phyloP scores from a whole-genome alignment of 352 stramenopile species.

The Phytophthora cryptogea region DNA sequence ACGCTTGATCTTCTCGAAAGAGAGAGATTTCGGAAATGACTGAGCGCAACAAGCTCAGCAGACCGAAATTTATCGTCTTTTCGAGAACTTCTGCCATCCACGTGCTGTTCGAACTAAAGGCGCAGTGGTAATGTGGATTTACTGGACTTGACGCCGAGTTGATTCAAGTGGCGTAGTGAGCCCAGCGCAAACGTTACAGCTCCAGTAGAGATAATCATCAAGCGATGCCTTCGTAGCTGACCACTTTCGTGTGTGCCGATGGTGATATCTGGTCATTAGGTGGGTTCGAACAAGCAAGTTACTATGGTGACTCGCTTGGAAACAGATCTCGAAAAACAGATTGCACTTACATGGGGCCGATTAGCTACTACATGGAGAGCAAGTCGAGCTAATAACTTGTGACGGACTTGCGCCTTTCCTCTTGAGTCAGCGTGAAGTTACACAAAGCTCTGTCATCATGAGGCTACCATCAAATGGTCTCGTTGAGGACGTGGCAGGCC shows the following conservation, averaged over 20 bases:
- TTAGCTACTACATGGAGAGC: slow-evolving; percentile 4
- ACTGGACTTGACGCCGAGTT: slow-evolving; percentile 19
- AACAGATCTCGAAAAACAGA: slow-evolving; percentile 1
- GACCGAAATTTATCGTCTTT: slow-evolving; percentile 4
- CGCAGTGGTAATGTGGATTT: slow-evolving; percentile 14
- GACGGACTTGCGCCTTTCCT: too few species aligned
- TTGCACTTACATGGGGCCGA: background rate
- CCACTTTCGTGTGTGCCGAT: slow-evolving; percentile 8
- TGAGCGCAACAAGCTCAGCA: slow-evolving; percentile 1
- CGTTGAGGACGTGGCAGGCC: too few species aligned
- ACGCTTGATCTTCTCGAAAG: background rate
- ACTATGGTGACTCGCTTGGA: background rate
- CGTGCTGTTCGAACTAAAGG: slow-evolving; percentile 13
- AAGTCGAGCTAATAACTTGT: slow-evolving; percentile 4
- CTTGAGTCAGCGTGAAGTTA: too few species aligned
- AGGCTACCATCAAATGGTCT: background rate
- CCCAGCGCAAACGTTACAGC: slow-evolving; percentile 16
- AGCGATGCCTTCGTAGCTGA: background rate
- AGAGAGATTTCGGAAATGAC: slow-evolving; percentile 17
- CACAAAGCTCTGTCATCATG: background rate
- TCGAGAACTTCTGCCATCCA: slow-evolving; percentile 8
- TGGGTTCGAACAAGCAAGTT: slow-evolving; percentile 6
- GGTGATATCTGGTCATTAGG: slow-evolving; percentile 9
- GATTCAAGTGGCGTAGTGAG: slow-evolving; percentile 23
- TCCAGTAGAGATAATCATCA: slow-evolving; percentile 2